A percentile compares a stretch with the other conserved stretches of the same genome.
phyloP scores from a whole-genome alignment of 1,139 yeast genomes.

The Blastobotrys aristatus region DNA sequence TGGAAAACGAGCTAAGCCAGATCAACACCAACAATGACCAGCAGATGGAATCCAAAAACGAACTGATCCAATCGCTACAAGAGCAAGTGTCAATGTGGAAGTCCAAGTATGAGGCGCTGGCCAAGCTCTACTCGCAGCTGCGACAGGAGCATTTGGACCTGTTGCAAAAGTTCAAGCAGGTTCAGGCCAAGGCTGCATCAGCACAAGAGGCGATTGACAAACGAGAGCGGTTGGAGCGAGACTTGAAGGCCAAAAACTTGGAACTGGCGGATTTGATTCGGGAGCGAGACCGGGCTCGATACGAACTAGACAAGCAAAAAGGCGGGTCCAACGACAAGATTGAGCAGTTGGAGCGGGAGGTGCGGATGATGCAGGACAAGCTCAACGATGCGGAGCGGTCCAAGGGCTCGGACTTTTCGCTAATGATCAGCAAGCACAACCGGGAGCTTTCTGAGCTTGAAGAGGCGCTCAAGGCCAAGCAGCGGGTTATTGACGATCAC shows the following conservation, averaged over 20 bases:
- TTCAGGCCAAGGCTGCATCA: constrained; percentile 84
- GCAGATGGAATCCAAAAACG: constrained; percentile 75
- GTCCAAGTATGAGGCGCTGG: constrained; percentile 81
- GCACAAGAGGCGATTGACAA: constrained; percentile 89
- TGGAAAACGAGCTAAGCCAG: constrained; percentile 67
- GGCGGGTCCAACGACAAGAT: constrained; percentile 64
- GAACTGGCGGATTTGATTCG: constrained; percentile 86
- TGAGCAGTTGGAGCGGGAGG: constrained; percentile 60
- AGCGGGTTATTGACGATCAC: constrained; percentile 33
- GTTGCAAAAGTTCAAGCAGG: constrained; percentile 71
- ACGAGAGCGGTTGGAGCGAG: constrained; percentile 79
- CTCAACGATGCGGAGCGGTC: constrained; percentile 60
- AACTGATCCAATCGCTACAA: constrained; percentile 60
- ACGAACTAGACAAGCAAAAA: constrained; percentile 69
- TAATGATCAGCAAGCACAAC: constrained; percentile 60
- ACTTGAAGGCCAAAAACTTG: constrained; percentile 75
- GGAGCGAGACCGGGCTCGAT: constrained; percentile 84
- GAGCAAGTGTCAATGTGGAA: constrained; percentile 81
- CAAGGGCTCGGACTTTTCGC: constrained; percentile 60
- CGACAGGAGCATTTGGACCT: constrained; percentile 87
- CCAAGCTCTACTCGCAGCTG: constrained; percentile 82
- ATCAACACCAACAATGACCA: constrained; percentile 63
- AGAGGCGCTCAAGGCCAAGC: constrained; percentile 36
- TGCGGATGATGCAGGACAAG: constrained; percentile 57
- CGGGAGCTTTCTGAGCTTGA: constrained; percentile 38